Conservation (phyloP, 1,284 basidiomycete genomes). For the Wolfiporia cocos region DNA sequence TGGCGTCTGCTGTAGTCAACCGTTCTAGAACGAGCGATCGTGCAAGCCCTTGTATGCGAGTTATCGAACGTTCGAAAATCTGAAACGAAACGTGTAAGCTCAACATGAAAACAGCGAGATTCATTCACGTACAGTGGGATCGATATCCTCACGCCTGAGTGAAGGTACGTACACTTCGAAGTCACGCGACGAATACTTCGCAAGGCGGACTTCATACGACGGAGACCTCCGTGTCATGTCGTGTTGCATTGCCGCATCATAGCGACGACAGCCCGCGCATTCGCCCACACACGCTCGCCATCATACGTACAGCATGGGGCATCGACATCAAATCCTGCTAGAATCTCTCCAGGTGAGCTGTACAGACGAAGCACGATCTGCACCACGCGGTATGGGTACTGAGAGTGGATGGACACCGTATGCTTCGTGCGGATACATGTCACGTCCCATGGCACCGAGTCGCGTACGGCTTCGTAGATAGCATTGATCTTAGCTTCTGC, state of each 20-base stretch:
- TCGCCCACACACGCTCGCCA: constrained; percentile 48
- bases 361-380: constrained; percentile 55
- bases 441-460: constrained; percentile 59
- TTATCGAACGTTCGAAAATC: constrained; percentile 56
- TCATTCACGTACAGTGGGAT: constrained; percentile 41
- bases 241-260: constrained; percentile 59
- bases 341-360: constrained; percentile 50
- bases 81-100: constrained; percentile 13
- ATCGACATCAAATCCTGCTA: constrained; percentile 60
- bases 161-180: constrained; percentile 52
- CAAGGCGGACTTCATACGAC: constrained; percentile 55
- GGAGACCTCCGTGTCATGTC: constrained; percentile 54
- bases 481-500: constrained; percentile 50
- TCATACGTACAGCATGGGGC: constrained; percentile 52
- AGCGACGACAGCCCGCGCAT: constrained; percentile 46
- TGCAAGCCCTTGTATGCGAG: constrained; percentile 48
- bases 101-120: not conserved
- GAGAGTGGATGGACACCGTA: constrained; percentile 56
- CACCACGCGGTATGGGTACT: constrained; percentile 54
- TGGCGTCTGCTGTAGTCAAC: constrained; percentile 34
- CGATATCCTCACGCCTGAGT: constrained; percentile 41
- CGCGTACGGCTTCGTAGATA: constrained; percentile 55
- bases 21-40: constrained; percentile 54
- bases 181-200: constrained; percentile 46
- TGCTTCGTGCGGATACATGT: constrained; percentile 59